These are phyloP conservation scores for Heterobasidion annosum DNA, from an alignment of 1,284 basidiomycete genomes.

Conservation along the genomic window DNA sequence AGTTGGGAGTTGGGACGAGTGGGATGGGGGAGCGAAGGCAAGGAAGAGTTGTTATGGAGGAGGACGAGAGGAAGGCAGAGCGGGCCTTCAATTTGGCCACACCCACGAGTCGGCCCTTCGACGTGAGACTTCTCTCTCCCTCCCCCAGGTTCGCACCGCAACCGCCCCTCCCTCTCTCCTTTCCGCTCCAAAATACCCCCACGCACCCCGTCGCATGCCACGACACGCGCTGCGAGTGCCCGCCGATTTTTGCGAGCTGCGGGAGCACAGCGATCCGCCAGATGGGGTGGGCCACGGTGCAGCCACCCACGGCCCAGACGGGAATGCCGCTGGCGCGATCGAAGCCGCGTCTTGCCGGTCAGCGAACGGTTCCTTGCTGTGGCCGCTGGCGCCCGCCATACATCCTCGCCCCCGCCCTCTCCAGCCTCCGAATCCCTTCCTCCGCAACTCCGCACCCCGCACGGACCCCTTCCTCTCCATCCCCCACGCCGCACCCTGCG, in stretches of 20 bases:
- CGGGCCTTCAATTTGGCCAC: constrained; percentile 16
- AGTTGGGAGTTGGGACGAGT: constrained; percentile 9
- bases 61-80: constrained; percentile 9
- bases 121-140: constrained; percentile 10
- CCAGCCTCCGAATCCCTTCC: neutral
- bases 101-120: constrained; percentile 13
- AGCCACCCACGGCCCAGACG: neutral
- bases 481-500: neutral
- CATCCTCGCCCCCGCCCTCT: neutral
- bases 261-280: neutral
- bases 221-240: neutral
- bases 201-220: neutral
- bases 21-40: constrained; percentile 26
- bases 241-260: constrained; percentile 8
- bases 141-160: neutral
- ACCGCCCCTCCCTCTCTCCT: neutral
- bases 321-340: constrained; percentile 10
- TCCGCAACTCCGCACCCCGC: neutral
- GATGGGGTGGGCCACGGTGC: neutral
- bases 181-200: constrained; percentile 1
- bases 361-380: neutral
- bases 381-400: neutral
- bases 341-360: constrained; percentile 4
- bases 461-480: neutral
- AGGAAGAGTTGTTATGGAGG: constrained; percentile 3